phyloP scores from a whole-genome alignment of 106 monocot genomes.

The Cymbidium sinense region DNA sequence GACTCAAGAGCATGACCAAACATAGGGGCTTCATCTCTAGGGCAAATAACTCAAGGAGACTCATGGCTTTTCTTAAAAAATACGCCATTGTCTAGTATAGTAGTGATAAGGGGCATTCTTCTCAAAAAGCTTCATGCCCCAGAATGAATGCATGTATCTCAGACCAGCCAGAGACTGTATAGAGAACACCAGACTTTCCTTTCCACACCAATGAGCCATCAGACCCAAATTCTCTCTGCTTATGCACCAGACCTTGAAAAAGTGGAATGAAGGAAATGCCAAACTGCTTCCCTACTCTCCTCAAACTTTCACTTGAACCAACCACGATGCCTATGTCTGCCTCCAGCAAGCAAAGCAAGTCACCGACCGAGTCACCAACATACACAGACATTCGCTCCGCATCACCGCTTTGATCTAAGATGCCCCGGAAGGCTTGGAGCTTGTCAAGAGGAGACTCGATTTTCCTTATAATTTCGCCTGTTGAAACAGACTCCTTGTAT shows the following conservation, averaged over 20 bases:
- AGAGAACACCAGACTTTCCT: conserved; percentile 60
- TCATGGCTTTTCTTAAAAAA: conserved; percentile 1
- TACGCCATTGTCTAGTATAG: neutral
- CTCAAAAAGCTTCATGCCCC: conserved; percentile 22
- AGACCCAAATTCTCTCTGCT: conserved; percentile 43
- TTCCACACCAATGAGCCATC: conserved; percentile 33
- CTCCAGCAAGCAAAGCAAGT: conserved; percentile 78
- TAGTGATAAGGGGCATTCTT: neutral
- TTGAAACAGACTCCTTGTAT: conserved; percentile 58
- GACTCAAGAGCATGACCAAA: neutral
- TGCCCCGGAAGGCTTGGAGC: conserved; percentile 39
- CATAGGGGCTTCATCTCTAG: neutral
- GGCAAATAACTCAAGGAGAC: neutral
- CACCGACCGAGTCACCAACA: conserved; percentile 83
- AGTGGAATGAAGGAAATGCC: conserved; percentile 79
- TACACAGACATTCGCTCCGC: conserved; percentile 55
- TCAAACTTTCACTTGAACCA: conserved; percentile 68
- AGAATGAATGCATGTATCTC: conserved; percentile 85
- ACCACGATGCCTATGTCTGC: conserved; percentile 90
- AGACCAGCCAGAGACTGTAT: conserved; percentile 76
- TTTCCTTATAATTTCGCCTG: conserved; percentile 54
- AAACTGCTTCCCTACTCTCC: conserved; percentile 59
- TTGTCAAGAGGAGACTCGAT: conserved; percentile 85
- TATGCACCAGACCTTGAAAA: conserved; percentile 49
- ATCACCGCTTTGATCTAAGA: conserved; percentile 13